phyloP scores from a whole-genome alignment of 2,329 filamentous ascomycete genomes.

The Thermothelomyces thermophilus region DNA sequence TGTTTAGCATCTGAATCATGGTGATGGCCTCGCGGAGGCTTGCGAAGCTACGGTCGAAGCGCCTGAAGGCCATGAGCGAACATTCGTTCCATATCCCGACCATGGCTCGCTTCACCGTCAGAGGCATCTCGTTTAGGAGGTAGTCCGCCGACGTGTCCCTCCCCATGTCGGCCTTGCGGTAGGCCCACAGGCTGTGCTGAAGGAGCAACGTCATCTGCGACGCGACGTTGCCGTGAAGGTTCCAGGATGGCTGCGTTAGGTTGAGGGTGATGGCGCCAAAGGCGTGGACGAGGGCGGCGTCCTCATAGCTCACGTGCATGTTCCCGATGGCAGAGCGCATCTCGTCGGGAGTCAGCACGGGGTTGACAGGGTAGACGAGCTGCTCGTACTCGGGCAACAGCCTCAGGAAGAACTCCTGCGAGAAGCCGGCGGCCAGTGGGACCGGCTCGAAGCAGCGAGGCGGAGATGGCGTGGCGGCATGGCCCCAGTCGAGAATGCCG shows the following conservation, averaged over 20 bases:
- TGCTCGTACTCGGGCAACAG: conserved; percentile 8
- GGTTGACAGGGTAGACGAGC: conserved; percentile 10
- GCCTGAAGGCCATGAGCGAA: conserved; percentile 9
- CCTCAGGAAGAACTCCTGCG: conserved; percentile 4
- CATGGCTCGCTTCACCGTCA: conserved; percentile 6
- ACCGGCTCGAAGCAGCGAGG: background rate
- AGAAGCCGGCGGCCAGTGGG: background rate
- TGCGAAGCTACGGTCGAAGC: conserved; percentile 5
- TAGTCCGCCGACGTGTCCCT: background rate
- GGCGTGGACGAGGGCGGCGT: conserved; percentile 4
- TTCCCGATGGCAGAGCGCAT: conserved; percentile 4
- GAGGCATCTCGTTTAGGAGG: conserved; percentile 5
- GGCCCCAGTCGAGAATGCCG: background rate
- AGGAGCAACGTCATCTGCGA: conserved; percentile 7
- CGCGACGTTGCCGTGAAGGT: conserved; percentile 5
- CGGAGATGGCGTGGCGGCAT: background rate
- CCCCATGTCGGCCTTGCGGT: background rate
- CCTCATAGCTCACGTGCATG: conserved; percentile 8
- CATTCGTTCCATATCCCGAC: conserved; percentile 6
- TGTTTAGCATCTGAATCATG: conserved; percentile 10
- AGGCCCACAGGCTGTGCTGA: background rate
- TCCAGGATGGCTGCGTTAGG: conserved; percentile 6
- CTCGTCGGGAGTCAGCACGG: conserved; percentile 4
- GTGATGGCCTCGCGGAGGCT: conserved; percentile 8
- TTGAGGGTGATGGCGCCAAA: conserved; percentile 9